A percentile compares a stretch with the other conserved stretches of the same genome.
Evolutionary conservation across 768 basidiomycete species (phyloP).

Genomic region (Boletus subcaerulescens): DNA sequence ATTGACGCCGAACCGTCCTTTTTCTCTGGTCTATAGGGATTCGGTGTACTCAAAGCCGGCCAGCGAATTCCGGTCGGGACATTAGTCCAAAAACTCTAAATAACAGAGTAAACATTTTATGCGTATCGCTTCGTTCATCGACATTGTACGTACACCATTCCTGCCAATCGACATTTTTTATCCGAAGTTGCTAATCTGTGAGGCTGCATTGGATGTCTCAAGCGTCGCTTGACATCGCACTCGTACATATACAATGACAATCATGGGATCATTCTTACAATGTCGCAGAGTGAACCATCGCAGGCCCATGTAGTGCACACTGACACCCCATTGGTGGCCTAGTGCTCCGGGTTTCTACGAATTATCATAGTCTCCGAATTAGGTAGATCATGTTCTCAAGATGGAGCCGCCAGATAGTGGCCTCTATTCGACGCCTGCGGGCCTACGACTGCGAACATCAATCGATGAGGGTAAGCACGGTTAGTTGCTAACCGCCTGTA

Average conservation of each 20-base stretch:
- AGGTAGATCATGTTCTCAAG: neutral
- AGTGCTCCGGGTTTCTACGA: neutral
- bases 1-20: slow-evolving; percentile 59
- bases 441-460: neutral
- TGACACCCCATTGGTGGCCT: neutral
- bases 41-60: no score
- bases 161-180: no score
- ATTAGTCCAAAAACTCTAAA: neutral
- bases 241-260: neutral
- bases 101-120: neutral
- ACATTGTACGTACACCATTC: no score
- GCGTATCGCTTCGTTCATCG: no score
- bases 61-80: no score
- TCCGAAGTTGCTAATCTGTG: no score
- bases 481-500: no score
- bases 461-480: neutral
- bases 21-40: slow-evolving; percentile 56
- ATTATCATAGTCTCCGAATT: neutral
- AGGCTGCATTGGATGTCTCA: no score
- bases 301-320: neutral
- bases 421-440: neutral
- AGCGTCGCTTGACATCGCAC: no score
- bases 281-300: no score
- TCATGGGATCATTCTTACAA: neutral
- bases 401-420: neutral